Evolutionary conservation across 2,329 filamentous ascomycete species (phyloP), one percentile per base, ranked within the genome.

Genomic region (Mycogone perniciosa): DNA sequence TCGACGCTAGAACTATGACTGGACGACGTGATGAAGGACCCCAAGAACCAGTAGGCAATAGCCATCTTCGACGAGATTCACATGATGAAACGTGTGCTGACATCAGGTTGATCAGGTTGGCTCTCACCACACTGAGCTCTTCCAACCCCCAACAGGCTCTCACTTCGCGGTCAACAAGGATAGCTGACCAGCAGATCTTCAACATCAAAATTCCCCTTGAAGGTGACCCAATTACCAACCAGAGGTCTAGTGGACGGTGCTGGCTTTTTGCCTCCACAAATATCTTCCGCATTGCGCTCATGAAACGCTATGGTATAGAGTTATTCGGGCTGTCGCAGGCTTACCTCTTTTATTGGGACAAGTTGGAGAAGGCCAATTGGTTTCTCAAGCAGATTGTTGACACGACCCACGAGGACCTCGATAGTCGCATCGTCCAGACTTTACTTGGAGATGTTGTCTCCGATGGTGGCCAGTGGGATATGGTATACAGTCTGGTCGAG

Each of bases 231-330:
- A 85, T 95, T 55, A 95, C 90, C 0, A 91, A 95, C 66, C 89
- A 96, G 71, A 78, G 85, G 33, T 80, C 80, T 6, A 90, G 86
- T 2, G 90, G 89, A 6, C 79, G 90, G 56, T 96, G 90, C 75
- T 96, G 90, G 90, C 80, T 95, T 56, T 96, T 96, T 60, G 90
- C 90, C 1, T 82, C 87, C 4, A 93, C 88, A n/a, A 95, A 95
- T 60, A 84, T 95, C 50, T 93, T 95, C 71, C 85, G 90, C 30
- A 79, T 95, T n/a, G 86, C 89, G 1, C 75, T 95, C 43, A 92
- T 93, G 85, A 86, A 88, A 68, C 85, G 85, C 61, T 87, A 95
- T 68, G 81, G 83, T 56, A 79, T 95, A 20, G 79, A 84, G 43
- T 75, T 79, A 48, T 95, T 95, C 61, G 88, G 95, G 73, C 76